A percentile compares a stretch with the other conserved stretches of the same genome.
Evolutionary conservation across 2,329 filamentous ascomycete species (phyloP).

Genomic region (Nemania diffusa): DNA sequence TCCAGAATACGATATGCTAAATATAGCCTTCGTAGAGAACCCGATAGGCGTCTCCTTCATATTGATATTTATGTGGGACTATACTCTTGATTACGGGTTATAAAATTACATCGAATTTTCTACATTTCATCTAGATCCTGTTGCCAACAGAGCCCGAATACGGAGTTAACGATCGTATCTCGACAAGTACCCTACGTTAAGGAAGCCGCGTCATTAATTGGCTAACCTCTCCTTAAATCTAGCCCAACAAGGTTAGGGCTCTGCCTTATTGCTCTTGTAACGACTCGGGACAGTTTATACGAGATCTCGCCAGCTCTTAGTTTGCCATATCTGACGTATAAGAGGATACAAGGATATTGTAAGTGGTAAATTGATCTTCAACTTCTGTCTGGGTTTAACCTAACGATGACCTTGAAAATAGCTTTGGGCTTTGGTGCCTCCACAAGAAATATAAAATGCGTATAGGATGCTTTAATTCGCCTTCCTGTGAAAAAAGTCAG

Average conservation of each 20-base stretch:
- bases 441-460: background rate
- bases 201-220: background rate
- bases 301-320: background rate
- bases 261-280: background rate
- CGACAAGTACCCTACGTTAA: background rate
- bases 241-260: background rate
- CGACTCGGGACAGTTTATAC: background rate
- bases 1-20: background rate
- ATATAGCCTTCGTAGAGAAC: background rate
- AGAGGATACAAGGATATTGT: background rate
- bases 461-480: background rate
- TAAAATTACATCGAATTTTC: background rate
- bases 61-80: background rate
- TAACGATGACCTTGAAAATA: background rate
- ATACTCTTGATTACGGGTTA: background rate
- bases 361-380: background rate
- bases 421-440: background rate
- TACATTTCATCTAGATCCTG: background rate
- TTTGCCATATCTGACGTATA: background rate
- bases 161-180: background rate
- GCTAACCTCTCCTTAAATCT: background rate
- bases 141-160: background rate
- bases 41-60: background rate
- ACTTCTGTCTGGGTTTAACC: background rate
- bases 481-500: background rate